phyloP scores from a whole-genome alignment of 225 moss, liverwort and hornwort genomes.

The Marchantia paleacea region DNA sequence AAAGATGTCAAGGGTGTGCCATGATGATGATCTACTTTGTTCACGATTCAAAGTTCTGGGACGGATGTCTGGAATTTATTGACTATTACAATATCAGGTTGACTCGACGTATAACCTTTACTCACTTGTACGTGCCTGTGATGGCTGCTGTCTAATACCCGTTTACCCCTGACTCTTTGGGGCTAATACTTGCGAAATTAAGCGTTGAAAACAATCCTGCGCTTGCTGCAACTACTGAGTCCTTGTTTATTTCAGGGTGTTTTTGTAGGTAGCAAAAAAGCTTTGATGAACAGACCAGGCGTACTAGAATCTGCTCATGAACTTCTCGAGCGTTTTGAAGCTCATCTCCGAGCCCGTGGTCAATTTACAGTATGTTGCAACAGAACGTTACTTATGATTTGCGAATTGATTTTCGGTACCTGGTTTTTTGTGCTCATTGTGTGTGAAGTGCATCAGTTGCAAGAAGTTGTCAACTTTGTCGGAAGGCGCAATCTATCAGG shows the following conservation, averaged over 20 bases:
- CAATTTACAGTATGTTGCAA: conserved; percentile 73
- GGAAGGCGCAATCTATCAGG: neutral
- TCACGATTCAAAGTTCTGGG: too few relatives aligned
- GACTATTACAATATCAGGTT: too few relatives aligned
- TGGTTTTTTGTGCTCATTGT: neutral
- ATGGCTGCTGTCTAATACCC: too few relatives aligned
- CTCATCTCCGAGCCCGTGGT: conserved; percentile 79
- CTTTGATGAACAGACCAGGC: conserved; percentile 66
- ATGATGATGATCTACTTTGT: too few relatives aligned
- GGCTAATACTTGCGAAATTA: too few relatives aligned
- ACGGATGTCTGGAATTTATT: too few relatives aligned
- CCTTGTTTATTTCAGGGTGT: conserved; percentile 53
- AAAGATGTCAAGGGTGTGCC: too few relatives aligned
- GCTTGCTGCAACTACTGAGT: neutral
- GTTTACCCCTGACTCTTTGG: too few relatives aligned
- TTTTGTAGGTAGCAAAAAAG: conserved; percentile 82
- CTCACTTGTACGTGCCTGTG: too few relatives aligned
- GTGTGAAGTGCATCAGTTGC: neutral
- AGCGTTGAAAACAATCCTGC: neutral
- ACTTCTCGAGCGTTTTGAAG: conserved; percentile 97
- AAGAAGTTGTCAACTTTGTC: neutral
- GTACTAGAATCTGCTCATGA: conserved; percentile 80
- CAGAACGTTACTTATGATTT: neutral
- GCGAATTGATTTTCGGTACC: neutral
- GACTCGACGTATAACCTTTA: too few relatives aligned